Base-by-base conservation (phyloP, 495 filamentous ascomycete species). In the Talaromyces borbonicus region DNA sequence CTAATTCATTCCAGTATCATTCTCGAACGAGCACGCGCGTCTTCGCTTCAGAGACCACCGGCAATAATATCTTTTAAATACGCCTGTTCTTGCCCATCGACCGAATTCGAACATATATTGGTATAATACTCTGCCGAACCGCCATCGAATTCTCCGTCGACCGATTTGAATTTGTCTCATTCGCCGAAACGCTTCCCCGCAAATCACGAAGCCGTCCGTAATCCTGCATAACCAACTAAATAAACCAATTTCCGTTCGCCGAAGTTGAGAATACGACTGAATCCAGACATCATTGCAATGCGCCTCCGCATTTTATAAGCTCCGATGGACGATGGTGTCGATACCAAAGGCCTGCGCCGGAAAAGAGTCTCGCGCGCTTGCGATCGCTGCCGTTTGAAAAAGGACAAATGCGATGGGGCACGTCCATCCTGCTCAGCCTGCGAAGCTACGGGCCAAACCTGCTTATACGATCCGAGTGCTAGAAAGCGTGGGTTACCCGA, bases 291-390 rank as follows among this genome's bases (percentile, higher is more conserved):
- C 8, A 20, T 11, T 46, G 43, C 31, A 18, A 46, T 46, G 43
- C 9, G 16, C 31, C 8, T 12, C 11, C 23, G 20, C 39, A 49
- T 52, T 52, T 33, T 54, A 58, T 52, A 53, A 49, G 59, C 60
- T 46, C 58, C 58, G 48, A 71, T 71, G 68, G 66, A 71, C 51
- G 67, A 71, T 63, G 66, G 57, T 50, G 53, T 63, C 19, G 63
- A 69, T 53, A 42, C 51, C 6, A 65, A 68, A 57, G 60, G 59
- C 54, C 62, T 65, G 58, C 66, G 66, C 46, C 67, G 82, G 22
- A 78, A 80, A 57, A 72, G 82, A 58, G 82, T 85, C 5, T 83
- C 81, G 4, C 67, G 79, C 52, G 81, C 81, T 41, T 85, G 81
- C 61, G 80, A 85, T 54, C 78, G 81, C 43, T 85, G 81, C 60